Conservation (phyloP, 1,284 basidiomycete genomes). For the Apiotrichum siamense region DNA sequence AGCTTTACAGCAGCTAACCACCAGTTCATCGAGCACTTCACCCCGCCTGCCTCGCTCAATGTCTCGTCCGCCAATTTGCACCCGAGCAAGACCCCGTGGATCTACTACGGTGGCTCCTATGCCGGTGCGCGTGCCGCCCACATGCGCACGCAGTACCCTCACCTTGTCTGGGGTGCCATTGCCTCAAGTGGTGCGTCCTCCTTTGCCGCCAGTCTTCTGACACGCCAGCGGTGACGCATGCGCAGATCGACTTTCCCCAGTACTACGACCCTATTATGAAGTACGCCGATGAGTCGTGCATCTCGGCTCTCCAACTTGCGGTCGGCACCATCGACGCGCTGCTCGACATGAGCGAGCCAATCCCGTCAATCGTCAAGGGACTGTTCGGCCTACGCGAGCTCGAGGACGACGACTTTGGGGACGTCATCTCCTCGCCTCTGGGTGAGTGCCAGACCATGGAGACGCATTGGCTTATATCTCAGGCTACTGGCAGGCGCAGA, state of each 20-base stretch:
- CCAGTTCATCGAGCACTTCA: constrained; percentile 76
- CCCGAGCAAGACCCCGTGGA: constrained; percentile 63
- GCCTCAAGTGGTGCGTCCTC: constrained; percentile 63
- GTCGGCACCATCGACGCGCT: constrained; percentile 58
- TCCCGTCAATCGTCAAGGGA: constrained; percentile 56
- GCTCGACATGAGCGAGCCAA: constrained; percentile 52
- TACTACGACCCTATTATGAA: constrained; percentile 81
- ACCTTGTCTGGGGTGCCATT: constrained; percentile 84
- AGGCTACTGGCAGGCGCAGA: constrained; percentile 58
- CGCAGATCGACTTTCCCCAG: constrained; percentile 53
- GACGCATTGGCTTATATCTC: background rate
- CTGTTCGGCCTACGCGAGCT: constrained; percentile 67
- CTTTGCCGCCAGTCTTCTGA: background rate
- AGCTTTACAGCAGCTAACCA: background rate
- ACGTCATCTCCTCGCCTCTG: constrained; percentile 53
- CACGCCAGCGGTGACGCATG: constrained; percentile 47
- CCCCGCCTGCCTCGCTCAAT: constrained; percentile 56
- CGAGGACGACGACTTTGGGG: constrained; percentile 70
- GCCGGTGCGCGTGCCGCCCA: constrained; percentile 91
- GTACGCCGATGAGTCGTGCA: constrained; percentile 67
- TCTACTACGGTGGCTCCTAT: constrained; percentile 80
- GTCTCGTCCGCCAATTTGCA: constrained; percentile 56
- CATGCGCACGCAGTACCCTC: constrained; percentile 67
- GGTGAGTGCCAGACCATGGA: constrained; percentile 14
- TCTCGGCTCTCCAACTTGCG: constrained; percentile 60